phyloP scores from a whole-genome alignment of 768 basidiomycete genomes.

The Boletales sp. region DNA sequence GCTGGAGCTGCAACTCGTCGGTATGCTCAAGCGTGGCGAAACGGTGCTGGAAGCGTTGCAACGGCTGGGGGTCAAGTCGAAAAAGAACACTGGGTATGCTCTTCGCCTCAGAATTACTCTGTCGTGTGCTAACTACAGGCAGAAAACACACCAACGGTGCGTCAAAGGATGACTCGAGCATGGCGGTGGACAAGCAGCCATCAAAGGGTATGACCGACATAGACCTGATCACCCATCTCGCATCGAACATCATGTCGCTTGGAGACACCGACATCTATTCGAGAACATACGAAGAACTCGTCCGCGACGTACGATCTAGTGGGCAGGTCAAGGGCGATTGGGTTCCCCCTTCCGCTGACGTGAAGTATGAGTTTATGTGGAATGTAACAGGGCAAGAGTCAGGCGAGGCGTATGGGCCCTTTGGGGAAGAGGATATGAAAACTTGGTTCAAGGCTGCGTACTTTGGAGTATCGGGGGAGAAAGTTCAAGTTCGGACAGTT shows the following conservation, averaged over 20 bases:
- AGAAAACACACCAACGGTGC: constrained; percentile 32
- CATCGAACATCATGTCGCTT: constrained; percentile 83
- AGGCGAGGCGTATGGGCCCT: constrained; percentile 72
- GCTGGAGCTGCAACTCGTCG: constrained; percentile 65
- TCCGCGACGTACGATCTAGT: constrained; percentile 69
- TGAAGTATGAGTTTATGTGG: constrained; percentile 84
- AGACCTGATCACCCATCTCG: constrained; percentile 78
- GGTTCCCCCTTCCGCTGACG: constrained; percentile 73
- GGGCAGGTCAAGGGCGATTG: constrained; percentile 66
- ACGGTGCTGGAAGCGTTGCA: constrained; percentile 87
- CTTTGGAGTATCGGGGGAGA: constrained; percentile 75
- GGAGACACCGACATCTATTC: constrained; percentile 87
- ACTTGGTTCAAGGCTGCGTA: constrained; percentile 79
- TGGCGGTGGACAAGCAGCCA: constrained; percentile 48
- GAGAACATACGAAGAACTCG: constrained; percentile 80
- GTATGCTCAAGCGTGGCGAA: constrained; percentile 83
- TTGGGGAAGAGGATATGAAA: constrained; percentile 73
- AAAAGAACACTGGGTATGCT: constrained; percentile 37
- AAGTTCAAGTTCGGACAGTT: constrained; percentile 65
- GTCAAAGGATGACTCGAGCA: constrained; percentile 35
- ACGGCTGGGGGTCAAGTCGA: constrained; percentile 69
- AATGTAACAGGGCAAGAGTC: constrained; percentile 47
- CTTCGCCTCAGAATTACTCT: neutral
- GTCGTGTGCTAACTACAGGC: constrained; percentile 1
- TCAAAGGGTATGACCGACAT: constrained; percentile 50